These are phyloP conservation scores for Dryadomyces quercivorus DNA, from an alignment of 2,329 filamentous ascomycete genomes.

Conservation along the genomic window DNA sequence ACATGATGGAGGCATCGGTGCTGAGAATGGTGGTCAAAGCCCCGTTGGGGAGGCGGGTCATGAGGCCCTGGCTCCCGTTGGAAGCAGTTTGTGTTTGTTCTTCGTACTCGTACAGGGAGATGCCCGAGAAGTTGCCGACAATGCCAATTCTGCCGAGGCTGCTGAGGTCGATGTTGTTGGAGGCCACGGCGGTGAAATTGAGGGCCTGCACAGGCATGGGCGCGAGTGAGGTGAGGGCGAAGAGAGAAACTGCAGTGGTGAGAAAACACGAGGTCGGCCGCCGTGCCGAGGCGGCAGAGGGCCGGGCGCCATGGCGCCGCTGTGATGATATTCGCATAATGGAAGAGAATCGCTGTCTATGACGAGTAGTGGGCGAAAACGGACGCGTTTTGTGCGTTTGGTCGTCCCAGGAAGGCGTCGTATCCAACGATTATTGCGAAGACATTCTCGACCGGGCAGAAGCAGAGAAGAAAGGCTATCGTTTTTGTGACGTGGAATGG, in stretches of 20 bases:
- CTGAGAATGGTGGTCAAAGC: slow-evolving; percentile 61
- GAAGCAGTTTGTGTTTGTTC: slow-evolving; percentile 62
- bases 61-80: slow-evolving; percentile 71
- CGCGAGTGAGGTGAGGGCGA: slow-evolving; percentile 28
- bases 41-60: slow-evolving; percentile 76
- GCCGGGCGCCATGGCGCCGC: slow-evolving; percentile 23
- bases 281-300: slow-evolving; percentile 11
- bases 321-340: slow-evolving; percentile 37
- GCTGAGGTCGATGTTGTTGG: slow-evolving; percentile 65
- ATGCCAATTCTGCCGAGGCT: slow-evolving; percentile 73
- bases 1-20: slow-evolving; percentile 72
- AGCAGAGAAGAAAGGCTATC: not conserved
- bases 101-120: slow-evolving; percentile 78
- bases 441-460: not conserved
- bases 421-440: not conserved
- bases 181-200: slow-evolving; percentile 49
- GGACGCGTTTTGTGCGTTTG: not conserved
- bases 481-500: not conserved
- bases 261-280: slow-evolving; percentile 3
- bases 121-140: slow-evolving; percentile 78
- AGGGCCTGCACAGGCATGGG: slow-evolving; percentile 33
- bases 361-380: not conserved
- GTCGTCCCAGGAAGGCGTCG: not conserved
- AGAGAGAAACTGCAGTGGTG: slow-evolving; percentile 15
- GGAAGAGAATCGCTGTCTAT: slow-evolving; percentile 3